phyloP scores from a whole-genome alignment of 768 basidiomycete genomes.

The Tylopilus subfusipes region DNA sequence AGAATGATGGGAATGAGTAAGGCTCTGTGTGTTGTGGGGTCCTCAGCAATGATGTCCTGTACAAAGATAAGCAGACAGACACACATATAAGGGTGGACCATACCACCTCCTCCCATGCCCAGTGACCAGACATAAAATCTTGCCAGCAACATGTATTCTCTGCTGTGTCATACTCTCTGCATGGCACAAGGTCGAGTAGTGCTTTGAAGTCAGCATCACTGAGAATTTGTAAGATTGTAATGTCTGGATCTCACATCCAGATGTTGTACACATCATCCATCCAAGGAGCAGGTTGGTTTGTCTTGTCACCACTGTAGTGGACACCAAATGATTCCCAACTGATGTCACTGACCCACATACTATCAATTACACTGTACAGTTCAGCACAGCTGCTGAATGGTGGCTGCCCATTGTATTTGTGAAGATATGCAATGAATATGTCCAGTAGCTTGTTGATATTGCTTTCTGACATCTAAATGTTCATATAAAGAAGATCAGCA shows the following conservation, averaged over 20 bases:
- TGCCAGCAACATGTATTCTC: not conserved
- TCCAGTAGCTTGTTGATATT: not conserved
- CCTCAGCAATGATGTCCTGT: not conserved
- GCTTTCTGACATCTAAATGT: not conserved
- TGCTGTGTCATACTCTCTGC: not conserved
- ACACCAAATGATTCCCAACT: not conserved
- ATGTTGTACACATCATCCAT: not conserved
- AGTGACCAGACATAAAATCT: no score
- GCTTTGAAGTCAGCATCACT: not conserved
- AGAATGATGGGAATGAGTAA: not conserved
- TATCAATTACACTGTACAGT: not conserved
- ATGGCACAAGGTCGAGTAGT: not conserved
- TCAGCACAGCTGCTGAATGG: not conserved
- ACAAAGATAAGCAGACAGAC: no score
- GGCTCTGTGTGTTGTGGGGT: not conserved
- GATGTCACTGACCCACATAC: not conserved
- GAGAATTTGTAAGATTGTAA: not conserved
- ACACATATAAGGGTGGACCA: not conserved
- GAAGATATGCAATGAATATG: not conserved
- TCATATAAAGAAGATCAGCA: not conserved
- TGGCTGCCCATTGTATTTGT: not conserved
- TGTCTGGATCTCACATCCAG: not conserved
- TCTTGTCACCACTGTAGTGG: not conserved
- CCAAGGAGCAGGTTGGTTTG: not conserved
- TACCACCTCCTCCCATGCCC: slow-evolving; percentile 2